These are phyloP conservation scores for Raffaelea arxii DNA, from an alignment of 2,329 filamentous ascomycete species.

Conservation along the genomic window DNA sequence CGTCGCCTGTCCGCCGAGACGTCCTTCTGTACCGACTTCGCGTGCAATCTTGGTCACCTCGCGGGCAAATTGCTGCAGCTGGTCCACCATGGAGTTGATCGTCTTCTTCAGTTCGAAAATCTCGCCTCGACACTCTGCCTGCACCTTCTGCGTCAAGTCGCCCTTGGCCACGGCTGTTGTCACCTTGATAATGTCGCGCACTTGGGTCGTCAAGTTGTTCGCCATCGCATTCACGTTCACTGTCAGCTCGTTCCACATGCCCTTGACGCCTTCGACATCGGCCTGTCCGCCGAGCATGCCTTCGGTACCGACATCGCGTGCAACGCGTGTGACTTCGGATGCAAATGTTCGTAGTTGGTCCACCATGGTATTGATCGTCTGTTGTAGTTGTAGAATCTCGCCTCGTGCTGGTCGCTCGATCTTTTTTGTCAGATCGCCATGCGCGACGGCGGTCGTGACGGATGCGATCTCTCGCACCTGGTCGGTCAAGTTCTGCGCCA, in stretches of 20 bases:
- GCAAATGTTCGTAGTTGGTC: constrained; percentile 77
- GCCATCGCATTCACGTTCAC: constrained; percentile 85
- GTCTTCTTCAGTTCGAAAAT: constrained; percentile 93
- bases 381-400: constrained; percentile 74
- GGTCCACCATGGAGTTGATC: constrained; percentile 99
- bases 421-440: constrained; percentile 75
- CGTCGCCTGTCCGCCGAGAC: constrained; percentile 87
- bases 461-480: constrained; percentile 81
- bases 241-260: constrained; percentile 82
- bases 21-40: constrained; percentile 92
- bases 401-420: constrained; percentile 72
- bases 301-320: constrained; percentile 75
- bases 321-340: constrained; percentile 73
- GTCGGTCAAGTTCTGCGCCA: constrained; percentile 74
- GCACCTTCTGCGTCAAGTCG: constrained; percentile 93
- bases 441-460: constrained; percentile 73
- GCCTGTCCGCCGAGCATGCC: constrained; percentile 75
- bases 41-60: constrained; percentile 95
- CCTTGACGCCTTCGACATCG: constrained; percentile 73
- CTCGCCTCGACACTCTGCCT: constrained; percentile 84
- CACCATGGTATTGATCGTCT: constrained; percentile 86
- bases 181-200: constrained; percentile 87
- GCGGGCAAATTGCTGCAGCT: constrained; percentile 89
- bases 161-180: constrained; percentile 67
- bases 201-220: constrained; percentile 77